Conservation (phyloP, 2,329 filamentous ascomycete genomes). For the Cytospora chrysosperma region DNA sequence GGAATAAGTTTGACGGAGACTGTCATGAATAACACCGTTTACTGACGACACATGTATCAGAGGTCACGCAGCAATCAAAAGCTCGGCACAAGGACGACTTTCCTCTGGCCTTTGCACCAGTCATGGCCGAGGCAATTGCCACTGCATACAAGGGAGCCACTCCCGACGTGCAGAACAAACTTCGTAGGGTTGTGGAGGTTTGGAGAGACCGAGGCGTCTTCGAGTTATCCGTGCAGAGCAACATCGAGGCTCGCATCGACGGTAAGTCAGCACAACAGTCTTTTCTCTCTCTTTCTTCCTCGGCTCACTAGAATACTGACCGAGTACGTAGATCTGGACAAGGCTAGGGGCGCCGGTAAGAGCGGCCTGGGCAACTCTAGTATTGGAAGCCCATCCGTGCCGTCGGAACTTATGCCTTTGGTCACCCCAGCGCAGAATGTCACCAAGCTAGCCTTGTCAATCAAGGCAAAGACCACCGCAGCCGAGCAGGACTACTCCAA, state of each 20-base stretch:
- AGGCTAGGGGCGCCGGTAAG: constrained; percentile 53
- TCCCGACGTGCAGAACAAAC: constrained; percentile 81
- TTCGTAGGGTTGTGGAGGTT: constrained; percentile 87
- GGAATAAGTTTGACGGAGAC: not conserved
- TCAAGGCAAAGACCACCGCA: constrained; percentile 64
- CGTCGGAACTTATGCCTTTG: constrained; percentile 75
- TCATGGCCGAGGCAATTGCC: constrained; percentile 87
- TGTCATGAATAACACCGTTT: not conserved
- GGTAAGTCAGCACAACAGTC: constrained; percentile 62
- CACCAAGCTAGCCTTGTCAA: constrained; percentile 68
- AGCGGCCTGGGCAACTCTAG: constrained; percentile 61
- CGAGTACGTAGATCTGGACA: constrained; percentile 57
- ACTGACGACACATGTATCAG: constrained; percentile 43
- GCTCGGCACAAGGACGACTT: constrained; percentile 92
- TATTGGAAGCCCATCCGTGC: constrained; percentile 64
- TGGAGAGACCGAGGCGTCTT: constrained; percentile 90
- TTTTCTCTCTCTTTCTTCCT: not conserved
- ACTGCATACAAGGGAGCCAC: constrained; percentile 89
- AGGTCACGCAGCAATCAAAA: constrained; percentile 95
- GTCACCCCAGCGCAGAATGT: constrained; percentile 71
- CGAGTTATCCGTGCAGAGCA: constrained; percentile 72
- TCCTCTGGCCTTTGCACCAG: constrained; percentile 82
- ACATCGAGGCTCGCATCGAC: constrained; percentile 75
- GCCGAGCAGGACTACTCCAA: constrained; percentile 84
- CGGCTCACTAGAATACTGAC: not conserved